Base-by-base conservation (phyloP, 1,284 basidiomycete species). In the Agaricales sp. region DNA sequence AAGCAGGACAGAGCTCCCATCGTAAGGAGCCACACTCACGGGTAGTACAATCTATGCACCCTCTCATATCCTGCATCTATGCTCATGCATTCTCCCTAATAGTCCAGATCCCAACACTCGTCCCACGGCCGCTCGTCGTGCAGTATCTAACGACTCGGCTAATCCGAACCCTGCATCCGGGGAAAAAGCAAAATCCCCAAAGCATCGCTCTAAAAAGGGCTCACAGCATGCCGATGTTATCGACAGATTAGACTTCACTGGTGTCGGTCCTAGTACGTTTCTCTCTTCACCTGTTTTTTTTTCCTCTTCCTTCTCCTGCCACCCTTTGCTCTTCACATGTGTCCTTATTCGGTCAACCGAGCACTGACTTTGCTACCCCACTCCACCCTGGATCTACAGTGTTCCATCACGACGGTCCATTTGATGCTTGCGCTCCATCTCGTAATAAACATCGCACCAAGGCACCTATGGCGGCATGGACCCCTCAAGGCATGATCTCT, bases 381-480 rank as follows among this genome's bases (percentile, higher is more conserved):
- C 16, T 37, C 30, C 30, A 43, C 41, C 8, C 20, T 43, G 11
- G 41, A 8, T 43, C 20, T 19, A 30, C 55, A 90, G 87, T 87
- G 77, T 87, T 90, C 67, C 87, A 91, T 60, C 88, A 91, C 58
- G 88, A 91, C 59, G 87, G 88, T 20, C 87, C 87, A 4, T 91
- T 91, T 61, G 87, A 91, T 61, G 88, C 88, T 22, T 90, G 87
- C 60, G 87, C 87, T 1, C 88, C 88, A 1, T 88, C 87, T 50
- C 82, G 88, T 58, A 91, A 91, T 66, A 78, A 80, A 45, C 80
- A 87, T 58, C 78, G 74, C 58, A 77, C 73, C 60, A 83, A 79
- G 61, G 87, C 88, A 11, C 87, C 87, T 45, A 84, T 91, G 79
- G 71, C 79, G 56, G 85, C 87, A 20, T 91, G 87, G 82, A 74